Evolutionary conservation across 495 filamentous ascomycete genomes (phyloP).

Genomic region (Penicillium waksmanii): DNA sequence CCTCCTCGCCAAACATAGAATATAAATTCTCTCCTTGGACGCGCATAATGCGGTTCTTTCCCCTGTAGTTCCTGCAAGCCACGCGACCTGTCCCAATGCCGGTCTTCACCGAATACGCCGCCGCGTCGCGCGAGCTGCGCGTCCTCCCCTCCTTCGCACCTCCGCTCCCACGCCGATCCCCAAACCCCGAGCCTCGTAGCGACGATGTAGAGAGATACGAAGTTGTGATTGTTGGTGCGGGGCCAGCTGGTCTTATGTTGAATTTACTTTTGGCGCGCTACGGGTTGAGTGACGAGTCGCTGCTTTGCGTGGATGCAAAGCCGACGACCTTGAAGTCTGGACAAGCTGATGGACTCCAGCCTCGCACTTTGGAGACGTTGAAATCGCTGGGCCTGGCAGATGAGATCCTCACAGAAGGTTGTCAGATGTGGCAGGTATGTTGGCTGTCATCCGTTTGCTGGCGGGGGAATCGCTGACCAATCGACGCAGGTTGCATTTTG

Average conservation of each 20-base stretch:
- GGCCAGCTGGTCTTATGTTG: conserved; percentile 54
- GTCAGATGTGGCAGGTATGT: conserved; percentile 39
- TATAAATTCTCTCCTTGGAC: conserved; percentile 7
- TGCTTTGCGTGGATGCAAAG: conserved; percentile 54
- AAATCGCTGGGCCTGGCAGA: conserved; percentile 43
- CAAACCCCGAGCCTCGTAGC: conserved; percentile 9
- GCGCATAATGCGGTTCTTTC: background rate
- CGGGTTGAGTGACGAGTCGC: conserved; percentile 44
- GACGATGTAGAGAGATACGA: conserved; percentile 39
- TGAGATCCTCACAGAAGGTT: conserved; percentile 43
- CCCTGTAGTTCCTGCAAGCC: background rate
- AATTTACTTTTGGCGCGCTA: conserved; percentile 52
- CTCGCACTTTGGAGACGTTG: conserved; percentile 68
- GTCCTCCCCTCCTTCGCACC: conserved; percentile 47
- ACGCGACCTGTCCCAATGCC: conserved; percentile 36
- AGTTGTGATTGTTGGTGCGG: conserved; percentile 49
- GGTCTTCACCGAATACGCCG: conserved; percentile 48
- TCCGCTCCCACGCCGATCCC: conserved; percentile 42
- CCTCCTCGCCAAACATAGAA: conserved; percentile 1
- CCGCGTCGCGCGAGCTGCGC: conserved; percentile 43
- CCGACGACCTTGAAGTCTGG: conserved; percentile 49
- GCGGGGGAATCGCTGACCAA: background rate
- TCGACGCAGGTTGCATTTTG: conserved; percentile 49
- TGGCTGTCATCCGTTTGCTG: background rate
- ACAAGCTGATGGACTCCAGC: conserved; percentile 67